Percentiles rank a stretch among this genome's conserved stretches.
Conservation (phyloP, 768 basidiomycete genomes). For the Pisolithus microcarpus region DNA sequence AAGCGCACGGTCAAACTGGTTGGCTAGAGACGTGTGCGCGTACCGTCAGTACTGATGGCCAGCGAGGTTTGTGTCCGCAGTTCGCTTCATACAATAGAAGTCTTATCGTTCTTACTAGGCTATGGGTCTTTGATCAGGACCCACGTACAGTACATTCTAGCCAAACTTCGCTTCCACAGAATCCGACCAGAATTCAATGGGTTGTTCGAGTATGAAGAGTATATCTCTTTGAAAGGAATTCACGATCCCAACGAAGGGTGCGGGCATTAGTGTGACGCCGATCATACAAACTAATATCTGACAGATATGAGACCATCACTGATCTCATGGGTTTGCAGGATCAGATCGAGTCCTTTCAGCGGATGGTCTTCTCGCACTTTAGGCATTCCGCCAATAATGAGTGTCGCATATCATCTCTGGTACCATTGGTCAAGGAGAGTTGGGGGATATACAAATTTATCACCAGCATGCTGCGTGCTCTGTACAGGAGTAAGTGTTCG, state of each 20-base stretch:
- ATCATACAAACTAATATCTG: constrained; percentile 7
- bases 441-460: constrained; percentile 99
- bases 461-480: constrained; percentile 96
- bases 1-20: constrained; percentile 92
- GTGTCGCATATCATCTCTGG: constrained; percentile 91
- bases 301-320: constrained; percentile 93
- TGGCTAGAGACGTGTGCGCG: constrained; percentile 98
- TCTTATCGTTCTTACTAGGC: constrained; percentile 41
- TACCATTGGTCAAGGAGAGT: constrained; percentile 96
- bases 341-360: constrained; percentile 98
- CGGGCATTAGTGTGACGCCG: constrained; percentile 18
- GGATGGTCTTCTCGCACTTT: constrained; percentile 95
- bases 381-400: constrained; percentile 89
- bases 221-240: constrained; percentile 92
- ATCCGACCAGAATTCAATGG: constrained; percentile 97
- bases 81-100: not conserved
- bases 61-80: constrained; percentile 48
- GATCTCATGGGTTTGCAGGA: constrained; percentile 98
- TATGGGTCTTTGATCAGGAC: constrained; percentile 91
- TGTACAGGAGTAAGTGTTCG: constrained; percentile 74
- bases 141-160: constrained; percentile 92
- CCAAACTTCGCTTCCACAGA: constrained; percentile 94
- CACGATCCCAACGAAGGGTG: constrained; percentile 99
- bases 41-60: constrained; percentile 73
- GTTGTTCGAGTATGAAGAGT: constrained; percentile 98